phyloP scores from a whole-genome alignment of 257 asterid genomes.

The Sherardia arvensis region DNA sequence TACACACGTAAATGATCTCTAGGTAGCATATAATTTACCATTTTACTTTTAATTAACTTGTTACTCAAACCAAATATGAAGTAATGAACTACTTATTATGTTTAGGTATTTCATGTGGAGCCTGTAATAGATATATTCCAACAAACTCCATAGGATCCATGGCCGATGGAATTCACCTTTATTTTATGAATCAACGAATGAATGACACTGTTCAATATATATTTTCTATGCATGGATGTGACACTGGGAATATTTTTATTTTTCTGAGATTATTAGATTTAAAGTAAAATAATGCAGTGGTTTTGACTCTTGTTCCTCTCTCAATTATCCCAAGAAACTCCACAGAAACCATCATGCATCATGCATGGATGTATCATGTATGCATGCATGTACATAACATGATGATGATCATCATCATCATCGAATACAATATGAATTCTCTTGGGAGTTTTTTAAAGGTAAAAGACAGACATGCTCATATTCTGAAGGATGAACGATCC shows the following conservation, averaged over 20 bases:
- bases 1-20: too few species aligned
- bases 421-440: background rate
- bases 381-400: background rate
- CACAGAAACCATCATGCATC: slow-evolving; percentile 3
- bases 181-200: slow-evolving; percentile 10
- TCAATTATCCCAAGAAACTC: slow-evolving; percentile 3
- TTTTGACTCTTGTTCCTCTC: slow-evolving; percentile 20
- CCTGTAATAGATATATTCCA: slow-evolving; percentile 18
- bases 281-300: slow-evolving; percentile 25
- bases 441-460: background rate
- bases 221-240: slow-evolving; percentile 23
- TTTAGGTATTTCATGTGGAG: slow-evolving; percentile 22
- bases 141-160: slow-evolving; percentile 27
- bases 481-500: slow-evolving; percentile 39
- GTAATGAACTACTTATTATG: too few species aligned
- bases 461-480: slow-evolving; percentile 41
- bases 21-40: too few species aligned
- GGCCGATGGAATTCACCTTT: slow-evolving; percentile 1
- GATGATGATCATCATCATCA: too few species aligned
- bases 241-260: slow-evolving; percentile 33
- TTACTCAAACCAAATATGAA: too few species aligned
- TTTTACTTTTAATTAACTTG: too few species aligned
- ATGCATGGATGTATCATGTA: background rate
- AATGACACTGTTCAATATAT: background rate
- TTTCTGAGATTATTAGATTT: slow-evolving; percentile 18